A percentile compares a stretch with the other conserved stretches of the same genome.
phyloP scores from a whole-genome alignment of 2,329 filamentous ascomycete species.

The Ceratocystis cacaofunesta region DNA sequence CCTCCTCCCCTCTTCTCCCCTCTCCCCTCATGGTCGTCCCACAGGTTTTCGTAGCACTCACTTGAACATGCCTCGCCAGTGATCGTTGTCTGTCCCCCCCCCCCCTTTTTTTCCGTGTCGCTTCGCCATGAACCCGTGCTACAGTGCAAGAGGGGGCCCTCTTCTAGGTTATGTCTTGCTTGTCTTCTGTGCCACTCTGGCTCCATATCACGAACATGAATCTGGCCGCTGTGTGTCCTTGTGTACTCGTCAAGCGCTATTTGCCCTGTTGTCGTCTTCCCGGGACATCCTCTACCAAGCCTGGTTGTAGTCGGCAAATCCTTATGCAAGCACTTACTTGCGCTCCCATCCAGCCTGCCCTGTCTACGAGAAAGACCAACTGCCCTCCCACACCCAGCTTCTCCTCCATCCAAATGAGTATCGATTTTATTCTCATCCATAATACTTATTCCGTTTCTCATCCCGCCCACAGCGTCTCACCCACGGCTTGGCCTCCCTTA shows the following conservation, averaged over 20 bases:
- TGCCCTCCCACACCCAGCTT: not conserved
- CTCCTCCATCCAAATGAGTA: too few relatives aligned
- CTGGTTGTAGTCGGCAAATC: constrained; percentile 12
- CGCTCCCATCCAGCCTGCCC: not conserved
- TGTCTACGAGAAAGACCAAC: not conserved
- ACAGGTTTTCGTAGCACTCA: not conserved
- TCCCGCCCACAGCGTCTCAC: too few relatives aligned
- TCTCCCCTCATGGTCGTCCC: not conserved
- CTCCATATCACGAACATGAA: not conserved
- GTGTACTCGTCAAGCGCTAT: not conserved
- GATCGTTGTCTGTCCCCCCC: not conserved
- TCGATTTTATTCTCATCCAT: too few relatives aligned
- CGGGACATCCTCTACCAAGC: not conserved
- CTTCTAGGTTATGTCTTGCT: not conserved
- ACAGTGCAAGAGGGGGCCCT: not conserved
- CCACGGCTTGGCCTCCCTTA: not conserved
- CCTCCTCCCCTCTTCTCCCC: not conserved
- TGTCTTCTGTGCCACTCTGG: not conserved
- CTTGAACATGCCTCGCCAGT: too few relatives aligned
- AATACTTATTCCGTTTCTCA: too few relatives aligned
- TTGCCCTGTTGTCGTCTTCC: not conserved
- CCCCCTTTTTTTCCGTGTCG: not conserved
- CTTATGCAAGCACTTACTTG: constrained; percentile 16
- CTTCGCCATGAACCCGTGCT: not conserved
- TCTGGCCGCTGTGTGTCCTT: not conserved